Evolutionary conservation across 305 asterid species (phyloP).

Genomic region (Coffea humblotiana): DNA sequence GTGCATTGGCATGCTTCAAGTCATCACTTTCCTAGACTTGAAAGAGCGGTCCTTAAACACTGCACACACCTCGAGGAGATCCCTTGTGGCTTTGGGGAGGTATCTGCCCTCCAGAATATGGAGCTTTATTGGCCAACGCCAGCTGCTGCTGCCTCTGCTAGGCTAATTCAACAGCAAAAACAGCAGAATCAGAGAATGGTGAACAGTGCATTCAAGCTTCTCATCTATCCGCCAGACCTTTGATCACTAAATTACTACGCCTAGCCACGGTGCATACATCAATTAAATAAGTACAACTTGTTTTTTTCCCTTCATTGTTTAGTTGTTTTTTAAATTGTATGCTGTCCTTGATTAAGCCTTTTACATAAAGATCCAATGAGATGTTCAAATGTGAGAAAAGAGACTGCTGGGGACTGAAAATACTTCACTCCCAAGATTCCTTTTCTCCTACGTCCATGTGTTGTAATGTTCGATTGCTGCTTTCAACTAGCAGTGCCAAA

Average conservation of each 20-base stretch:
- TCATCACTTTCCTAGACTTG: constrained; percentile 35
- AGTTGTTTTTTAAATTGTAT: neutral
- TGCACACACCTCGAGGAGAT: constrained; percentile 23
- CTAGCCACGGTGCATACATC: neutral
- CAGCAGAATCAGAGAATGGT: constrained; percentile 1
- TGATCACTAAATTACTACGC: neutral
- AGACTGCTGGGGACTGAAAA: no score
- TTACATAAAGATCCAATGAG: neutral
- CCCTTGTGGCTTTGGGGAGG: constrained; percentile 28
- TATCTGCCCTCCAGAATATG: constrained; percentile 26
- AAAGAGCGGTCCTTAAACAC: constrained; percentile 28
- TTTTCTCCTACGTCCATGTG: no score
- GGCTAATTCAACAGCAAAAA: constrained; percentile 23
- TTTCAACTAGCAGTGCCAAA: no score
- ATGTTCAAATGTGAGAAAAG: no score
- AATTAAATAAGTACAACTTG: neutral
- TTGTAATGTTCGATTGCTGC: no score
- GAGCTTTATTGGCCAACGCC: constrained; percentile 26
- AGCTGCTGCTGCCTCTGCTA: constrained; percentile 30
- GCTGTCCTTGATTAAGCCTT: neutral
- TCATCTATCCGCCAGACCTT: constrained; percentile 32
- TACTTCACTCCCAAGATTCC: no score
- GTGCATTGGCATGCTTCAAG: constrained; percentile 29
- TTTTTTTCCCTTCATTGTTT: neutral
- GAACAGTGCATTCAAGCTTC: constrained; percentile 21